A percentile compares a stretch with the other conserved stretches of the same genome.
Evolutionary conservation across 257 asterid genomes (phyloP).

Genomic region (Galeopsis tetrahit): DNA sequence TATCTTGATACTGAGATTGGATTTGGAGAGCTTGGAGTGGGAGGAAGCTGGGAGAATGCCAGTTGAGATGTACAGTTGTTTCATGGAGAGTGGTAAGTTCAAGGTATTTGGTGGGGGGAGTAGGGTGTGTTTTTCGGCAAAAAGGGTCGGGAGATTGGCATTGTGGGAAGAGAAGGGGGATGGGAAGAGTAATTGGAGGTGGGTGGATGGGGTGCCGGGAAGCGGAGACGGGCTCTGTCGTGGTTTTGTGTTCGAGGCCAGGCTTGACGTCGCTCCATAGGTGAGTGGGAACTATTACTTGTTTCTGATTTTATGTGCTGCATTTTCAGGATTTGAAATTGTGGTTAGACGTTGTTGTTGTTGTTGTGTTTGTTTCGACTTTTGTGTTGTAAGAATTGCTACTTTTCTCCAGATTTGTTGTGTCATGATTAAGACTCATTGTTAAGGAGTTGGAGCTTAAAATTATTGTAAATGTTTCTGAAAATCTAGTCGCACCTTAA

Average conservation of each 20-base stretch:
- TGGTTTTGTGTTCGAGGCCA: constrained; percentile 83
- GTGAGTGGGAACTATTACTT: background rate
- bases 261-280: constrained; percentile 65
- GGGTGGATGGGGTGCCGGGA: constrained; percentile 85
- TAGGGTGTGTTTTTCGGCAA: constrained; percentile 86
- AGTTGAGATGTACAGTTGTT: constrained; percentile 71
- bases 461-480: background rate
- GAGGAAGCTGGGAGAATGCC: constrained; percentile 98
- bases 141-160: constrained; percentile 82
- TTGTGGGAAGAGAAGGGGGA: constrained; percentile 78
- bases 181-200: constrained; percentile 75
- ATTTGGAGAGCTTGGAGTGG: constrained; percentile 87
- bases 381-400: background rate
- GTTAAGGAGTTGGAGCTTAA: background rate
- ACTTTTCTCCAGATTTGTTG: background rate
- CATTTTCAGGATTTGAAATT: background rate
- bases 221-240: constrained; percentile 87
- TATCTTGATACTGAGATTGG: constrained; percentile 81
- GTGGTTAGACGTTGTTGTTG: background rate
- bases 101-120: constrained; percentile 96
- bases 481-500: background rate
- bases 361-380: background rate
- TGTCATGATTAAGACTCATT: background rate
- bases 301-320: background rate
- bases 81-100: constrained; percentile 86